These are phyloP conservation scores for Metschnikowia sp. DNA, from an alignment of 805 yeast genomes.

Conservation along the genomic window DNA sequence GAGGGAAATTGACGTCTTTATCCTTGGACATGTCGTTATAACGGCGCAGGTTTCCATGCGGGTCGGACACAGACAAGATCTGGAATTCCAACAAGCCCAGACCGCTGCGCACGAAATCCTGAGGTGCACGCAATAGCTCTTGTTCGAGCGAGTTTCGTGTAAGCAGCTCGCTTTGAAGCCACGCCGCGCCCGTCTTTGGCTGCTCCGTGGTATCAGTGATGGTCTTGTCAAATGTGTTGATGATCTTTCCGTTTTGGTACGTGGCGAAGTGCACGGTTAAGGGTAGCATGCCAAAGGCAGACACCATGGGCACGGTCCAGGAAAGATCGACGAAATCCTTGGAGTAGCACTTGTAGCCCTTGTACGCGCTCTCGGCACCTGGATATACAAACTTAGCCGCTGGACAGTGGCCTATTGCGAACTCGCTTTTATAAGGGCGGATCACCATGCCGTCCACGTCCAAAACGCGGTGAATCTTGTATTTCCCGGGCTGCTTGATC, in stretches of 20 bases:
- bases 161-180: constrained; percentile 21
- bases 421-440: constrained; percentile 56
- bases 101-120: constrained; percentile 16
- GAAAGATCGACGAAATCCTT: constrained; percentile 39
- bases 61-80: constrained; percentile 30
- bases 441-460: constrained; percentile 64
- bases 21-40: constrained; percentile 39
- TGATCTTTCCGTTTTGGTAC: constrained; percentile 23
- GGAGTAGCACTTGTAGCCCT: constrained; percentile 54
- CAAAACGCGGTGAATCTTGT: constrained; percentile 61
- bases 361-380: constrained; percentile 16
- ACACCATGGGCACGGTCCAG: constrained; percentile 43
- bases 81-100: constrained; percentile 33
- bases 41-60: constrained; percentile 28
- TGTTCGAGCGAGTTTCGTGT: constrained; percentile 36
- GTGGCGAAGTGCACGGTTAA: constrained; percentile 25
- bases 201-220: constrained; percentile 22
- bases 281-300: constrained; percentile 77
- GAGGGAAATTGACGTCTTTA: constrained; percentile 30
- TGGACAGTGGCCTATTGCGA: constrained; percentile 77
- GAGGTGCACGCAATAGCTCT: constrained; percentile 29
- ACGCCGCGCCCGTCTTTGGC: constrained; percentile 26
- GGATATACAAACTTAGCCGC: constrained; percentile 51
- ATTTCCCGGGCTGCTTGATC: constrained; percentile 68
- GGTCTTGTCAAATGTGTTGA: constrained; percentile 23